Percentiles rank a stretch among this genome's conserved stretches.
Evolutionary conservation across 1,284 basidiomycete genomes (phyloP).

Genomic region (Caloboletus inedulis): DNA sequence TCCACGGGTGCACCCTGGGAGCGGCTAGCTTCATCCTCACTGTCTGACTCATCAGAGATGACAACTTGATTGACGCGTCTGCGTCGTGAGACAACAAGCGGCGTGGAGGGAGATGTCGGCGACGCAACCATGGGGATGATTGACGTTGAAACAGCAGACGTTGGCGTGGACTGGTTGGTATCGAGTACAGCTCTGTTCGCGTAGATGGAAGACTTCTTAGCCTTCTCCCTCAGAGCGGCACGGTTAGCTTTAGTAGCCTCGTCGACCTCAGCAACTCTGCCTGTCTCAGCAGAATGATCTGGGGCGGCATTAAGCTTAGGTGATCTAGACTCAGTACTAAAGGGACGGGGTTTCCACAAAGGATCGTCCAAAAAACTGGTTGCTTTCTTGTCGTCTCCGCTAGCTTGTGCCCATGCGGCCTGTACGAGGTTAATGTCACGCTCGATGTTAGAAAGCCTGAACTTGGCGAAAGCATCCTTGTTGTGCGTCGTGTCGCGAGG

Average conservation of each 20-base stretch:
- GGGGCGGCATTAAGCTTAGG: conserved; percentile 24
- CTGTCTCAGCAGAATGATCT: conserved; percentile 40
- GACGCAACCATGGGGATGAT: conserved; percentile 33
- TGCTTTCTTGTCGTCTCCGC: conserved; percentile 58
- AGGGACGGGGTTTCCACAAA: conserved; percentile 45
- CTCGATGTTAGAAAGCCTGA: conserved; percentile 58
- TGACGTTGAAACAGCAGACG: conserved; percentile 19
- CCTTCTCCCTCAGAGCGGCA: conserved; percentile 63
- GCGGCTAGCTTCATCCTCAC: conserved; percentile 36
- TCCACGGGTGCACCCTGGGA: conserved; percentile 20
- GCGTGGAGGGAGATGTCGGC: conserved; percentile 43
- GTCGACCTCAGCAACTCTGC: conserved; percentile 65
- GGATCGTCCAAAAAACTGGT: conserved; percentile 55
- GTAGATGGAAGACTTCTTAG: conserved; percentile 74
- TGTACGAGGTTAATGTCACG: conserved; percentile 45
- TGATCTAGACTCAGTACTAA: conserved; percentile 19
- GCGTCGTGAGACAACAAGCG: conserved; percentile 39
- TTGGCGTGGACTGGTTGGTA: conserved; percentile 31
- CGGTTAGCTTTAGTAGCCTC: conserved; percentile 63
- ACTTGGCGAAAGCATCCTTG: conserved; percentile 50
- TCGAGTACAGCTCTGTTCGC: conserved; percentile 57
- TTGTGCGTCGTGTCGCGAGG: conserved; percentile 23
- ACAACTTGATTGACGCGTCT: conserved; percentile 57
- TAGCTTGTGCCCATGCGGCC: conserved; percentile 62
- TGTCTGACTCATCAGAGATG: conserved; percentile 54